These are phyloP conservation scores for Puccinia coronata DNA, from an alignment of 1,284 basidiomycete species.

Conservation along the genomic window DNA sequence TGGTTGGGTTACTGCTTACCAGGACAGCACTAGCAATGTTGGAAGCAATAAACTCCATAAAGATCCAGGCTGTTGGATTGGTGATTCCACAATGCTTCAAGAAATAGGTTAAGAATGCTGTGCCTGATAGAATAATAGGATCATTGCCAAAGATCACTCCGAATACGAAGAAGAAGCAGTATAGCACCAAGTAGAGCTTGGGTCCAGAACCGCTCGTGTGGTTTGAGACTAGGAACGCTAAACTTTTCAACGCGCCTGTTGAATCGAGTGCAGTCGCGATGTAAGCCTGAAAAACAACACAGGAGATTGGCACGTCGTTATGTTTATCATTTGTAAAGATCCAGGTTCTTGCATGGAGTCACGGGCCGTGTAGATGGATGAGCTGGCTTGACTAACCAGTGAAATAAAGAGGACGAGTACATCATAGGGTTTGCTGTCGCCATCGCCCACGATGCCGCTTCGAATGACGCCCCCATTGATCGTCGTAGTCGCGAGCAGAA, in stretches of 20 bases:
- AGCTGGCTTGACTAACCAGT: conserved; percentile 59
- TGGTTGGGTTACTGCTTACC: conserved; percentile 52
- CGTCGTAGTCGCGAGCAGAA: conserved; percentile 74
- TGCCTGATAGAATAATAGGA: conserved; percentile 65
- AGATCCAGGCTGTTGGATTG: conserved; percentile 69
- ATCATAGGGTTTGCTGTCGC: conserved; percentile 79
- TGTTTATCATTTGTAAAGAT: not conserved
- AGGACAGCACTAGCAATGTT: conserved; percentile 68
- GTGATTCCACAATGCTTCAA: conserved; percentile 70
- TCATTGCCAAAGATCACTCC: conserved; percentile 82
- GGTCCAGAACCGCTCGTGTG: conserved; percentile 68
- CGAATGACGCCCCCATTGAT: conserved; percentile 69
- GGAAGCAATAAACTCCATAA: conserved; percentile 71
- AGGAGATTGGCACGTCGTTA: not conserved
- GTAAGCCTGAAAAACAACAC: conserved; percentile 67
- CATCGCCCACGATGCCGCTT: conserved; percentile 69
- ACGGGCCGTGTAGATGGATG: not conserved
- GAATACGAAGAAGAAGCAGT: conserved; percentile 73
- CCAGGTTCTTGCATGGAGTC: not conserved
- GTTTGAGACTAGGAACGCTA: conserved; percentile 82
- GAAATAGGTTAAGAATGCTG: conserved; percentile 82
- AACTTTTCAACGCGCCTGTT: conserved; percentile 79
- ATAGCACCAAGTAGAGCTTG: conserved; percentile 75
- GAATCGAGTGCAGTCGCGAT: conserved; percentile 89
- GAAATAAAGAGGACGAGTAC: conserved; percentile 90